Evolutionary conservation across 2,329 filamentous ascomycete species (phyloP).

Genomic region (Rhexocercosporidium sp.): DNA sequence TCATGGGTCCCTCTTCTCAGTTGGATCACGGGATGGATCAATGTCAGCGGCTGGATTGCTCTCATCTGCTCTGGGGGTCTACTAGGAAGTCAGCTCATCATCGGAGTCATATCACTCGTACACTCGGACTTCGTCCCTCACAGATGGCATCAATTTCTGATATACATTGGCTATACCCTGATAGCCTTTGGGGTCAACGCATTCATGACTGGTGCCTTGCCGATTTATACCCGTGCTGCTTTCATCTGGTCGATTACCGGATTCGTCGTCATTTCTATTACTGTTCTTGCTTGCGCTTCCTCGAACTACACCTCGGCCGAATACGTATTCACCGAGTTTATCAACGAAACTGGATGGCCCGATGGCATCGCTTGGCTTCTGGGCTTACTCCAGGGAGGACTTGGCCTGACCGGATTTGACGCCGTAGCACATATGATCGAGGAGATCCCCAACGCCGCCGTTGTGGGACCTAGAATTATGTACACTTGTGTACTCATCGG

Average conservation of each 20-base stretch:
- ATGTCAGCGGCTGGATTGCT: constrained; percentile 48
- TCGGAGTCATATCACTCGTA: constrained; percentile 58
- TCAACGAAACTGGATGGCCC: constrained; percentile 58
- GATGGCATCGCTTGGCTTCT: constrained; percentile 56
- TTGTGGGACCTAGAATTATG: constrained; percentile 56
- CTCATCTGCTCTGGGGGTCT: constrained; percentile 60
- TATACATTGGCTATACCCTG: constrained; percentile 55
- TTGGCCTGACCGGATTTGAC: constrained; percentile 55
- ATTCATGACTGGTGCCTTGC: constrained; percentile 54
- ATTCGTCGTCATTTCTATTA: constrained; percentile 57
- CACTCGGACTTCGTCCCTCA: constrained; percentile 54
- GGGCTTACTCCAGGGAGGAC: constrained; percentile 57
- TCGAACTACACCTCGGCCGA: constrained; percentile 54
- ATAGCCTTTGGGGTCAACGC: constrained; percentile 54
- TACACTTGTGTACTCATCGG: constrained; percentile 55
- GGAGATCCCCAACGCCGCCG: constrained; percentile 56
- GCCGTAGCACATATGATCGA: constrained; percentile 53
- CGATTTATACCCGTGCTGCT: constrained; percentile 54
- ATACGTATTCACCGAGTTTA: constrained; percentile 60
- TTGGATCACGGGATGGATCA: constrained; percentile 55
- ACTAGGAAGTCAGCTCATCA: constrained; percentile 57
- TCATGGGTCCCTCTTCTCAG: constrained; percentile 48
- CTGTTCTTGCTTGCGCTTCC: constrained; percentile 57
- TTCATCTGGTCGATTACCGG: constrained; percentile 58
- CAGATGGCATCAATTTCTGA: constrained; percentile 59